These are phyloP conservation scores for Populus deltoides DNA, from an alignment of 345 rosid genomes.

Conservation along the genomic window DNA sequence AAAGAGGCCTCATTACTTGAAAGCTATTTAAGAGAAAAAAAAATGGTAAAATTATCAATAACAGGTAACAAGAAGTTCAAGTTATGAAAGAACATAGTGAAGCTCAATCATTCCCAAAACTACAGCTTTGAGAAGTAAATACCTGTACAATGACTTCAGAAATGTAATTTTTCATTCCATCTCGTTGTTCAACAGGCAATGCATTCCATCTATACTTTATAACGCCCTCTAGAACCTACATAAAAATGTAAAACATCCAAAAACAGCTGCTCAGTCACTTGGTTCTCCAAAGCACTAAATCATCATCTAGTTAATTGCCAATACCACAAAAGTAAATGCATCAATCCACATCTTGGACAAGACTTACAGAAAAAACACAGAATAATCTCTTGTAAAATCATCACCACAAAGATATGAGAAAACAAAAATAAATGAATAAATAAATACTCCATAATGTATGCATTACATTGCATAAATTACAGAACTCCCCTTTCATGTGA, in stretches of 20 bases:
- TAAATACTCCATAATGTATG: background rate
- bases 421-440: background rate
- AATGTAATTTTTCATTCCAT: conserved; percentile 98
- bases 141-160: conserved; percentile 99
- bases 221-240: conserved; percentile 94
- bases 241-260: background rate
- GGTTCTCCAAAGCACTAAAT: background rate
- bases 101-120: background rate
- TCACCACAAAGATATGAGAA: background rate
- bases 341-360: background rate
- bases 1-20: conserved; percentile 87
- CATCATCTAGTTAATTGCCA: background rate
- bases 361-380: background rate
- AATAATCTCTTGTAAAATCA: background rate
- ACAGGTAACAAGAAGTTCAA: background rate
- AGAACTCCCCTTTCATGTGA: background rate
- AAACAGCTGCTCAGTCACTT: background rate
- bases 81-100: background rate
- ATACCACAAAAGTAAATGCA: background rate
- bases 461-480: background rate
- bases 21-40: conserved; percentile 47
- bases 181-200: conserved; percentile 90
- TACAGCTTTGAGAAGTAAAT: background rate
- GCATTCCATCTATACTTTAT: conserved; percentile 99
- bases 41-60: background rate